Base-by-base conservation (phyloP, 495 filamentous ascomycete genomes). In the Penicillium psychrofluorescens region DNA sequence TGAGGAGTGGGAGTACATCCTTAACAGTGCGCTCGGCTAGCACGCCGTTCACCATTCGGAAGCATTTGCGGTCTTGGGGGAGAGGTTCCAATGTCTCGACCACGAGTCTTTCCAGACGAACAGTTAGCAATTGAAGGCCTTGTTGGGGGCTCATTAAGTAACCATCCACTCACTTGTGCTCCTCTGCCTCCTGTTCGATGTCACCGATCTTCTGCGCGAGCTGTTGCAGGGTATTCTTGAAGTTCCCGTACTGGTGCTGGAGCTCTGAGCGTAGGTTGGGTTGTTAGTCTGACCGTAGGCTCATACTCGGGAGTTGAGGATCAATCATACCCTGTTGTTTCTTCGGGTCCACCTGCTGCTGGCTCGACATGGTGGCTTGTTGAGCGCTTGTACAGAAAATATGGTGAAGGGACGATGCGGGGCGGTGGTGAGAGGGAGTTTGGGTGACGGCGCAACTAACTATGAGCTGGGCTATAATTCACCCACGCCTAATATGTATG, bases 1-100 rank as follows among this genome's bases (percentile, higher is more conserved):
- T 82, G 40, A 98, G 74, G 22, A 88, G 84, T 8, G 92, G 92
- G 33, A 95, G 73, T 32, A 97, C 87, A 63, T 97, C 90, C 63
- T 84, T 72, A 48, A 98, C 86, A 37, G 92, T 95, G 53, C 91
- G 77, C 71, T 98, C 94, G 47, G 92, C 86, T 41, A 98, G 65
- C 11, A 97, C 91, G 42, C 92, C 94, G 62, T 97, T 96, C 61
- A 98, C 90, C 84, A 98, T 86, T 53, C 92, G 90, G 67, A 97
- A 98, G 67, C 91, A 97, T 74, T 95, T 97, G 48, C 92, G 88
- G 44, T 94, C 86, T 46, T 74, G 70, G 16, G 86, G 74, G 15
- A 96, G 81, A 32, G 89, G 90, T 38, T 80, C 79, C 53, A 98
- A 71, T 27, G 91, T 97, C 57, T 98, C 94, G 32, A 98, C 84